A percentile compares a stretch with the other conserved stretches of the same genome.
These are phyloP conservation scores for Adenanthera pavonina DNA, from an alignment of 306 rosid genomes.

Conservation along the genomic window DNA sequence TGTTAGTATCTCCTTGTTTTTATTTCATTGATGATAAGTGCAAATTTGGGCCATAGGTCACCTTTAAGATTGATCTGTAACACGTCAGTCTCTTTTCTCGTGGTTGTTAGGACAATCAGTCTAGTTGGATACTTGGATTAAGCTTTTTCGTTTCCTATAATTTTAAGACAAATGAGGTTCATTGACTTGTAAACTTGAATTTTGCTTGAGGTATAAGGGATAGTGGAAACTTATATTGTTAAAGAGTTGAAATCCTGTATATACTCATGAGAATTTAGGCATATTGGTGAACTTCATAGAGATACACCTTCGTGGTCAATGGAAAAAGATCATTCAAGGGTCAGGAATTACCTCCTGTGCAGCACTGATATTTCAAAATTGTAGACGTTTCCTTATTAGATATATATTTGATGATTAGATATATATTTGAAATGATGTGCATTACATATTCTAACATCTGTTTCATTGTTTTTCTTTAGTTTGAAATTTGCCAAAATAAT, in stretches of 20 bases:
- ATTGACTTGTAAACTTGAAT: not conserved
- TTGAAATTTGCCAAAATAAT: too few species aligned
- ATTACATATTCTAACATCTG: too few species aligned
- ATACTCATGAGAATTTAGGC: not conserved
- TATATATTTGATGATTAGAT: not conserved
- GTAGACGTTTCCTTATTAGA: not conserved
- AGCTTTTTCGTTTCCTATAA: not conserved
- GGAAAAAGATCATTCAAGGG: not conserved
- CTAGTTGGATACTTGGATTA: not conserved
- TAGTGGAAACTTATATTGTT: not conserved
- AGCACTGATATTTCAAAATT: too few species aligned
- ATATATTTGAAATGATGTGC: not conserved
- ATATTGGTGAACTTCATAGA: not conserved
- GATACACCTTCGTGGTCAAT: not conserved
- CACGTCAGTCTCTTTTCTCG: too few species aligned
- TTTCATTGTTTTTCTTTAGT: too few species aligned
- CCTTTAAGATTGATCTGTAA: too few species aligned
- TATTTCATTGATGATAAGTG: not conserved
- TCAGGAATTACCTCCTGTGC: not conserved
- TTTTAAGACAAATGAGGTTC: not conserved
- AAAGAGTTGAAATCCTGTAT: not conserved
- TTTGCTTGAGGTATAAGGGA: too few species aligned
- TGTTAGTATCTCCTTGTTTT: not conserved
- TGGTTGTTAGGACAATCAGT: too few species aligned
- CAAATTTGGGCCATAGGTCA: not conserved